A percentile compares a stretch with the other conserved stretches of the same genome.
Evolutionary conservation across 139 green algal species (phyloP).

Genomic region (Nannochloris sp.): DNA sequence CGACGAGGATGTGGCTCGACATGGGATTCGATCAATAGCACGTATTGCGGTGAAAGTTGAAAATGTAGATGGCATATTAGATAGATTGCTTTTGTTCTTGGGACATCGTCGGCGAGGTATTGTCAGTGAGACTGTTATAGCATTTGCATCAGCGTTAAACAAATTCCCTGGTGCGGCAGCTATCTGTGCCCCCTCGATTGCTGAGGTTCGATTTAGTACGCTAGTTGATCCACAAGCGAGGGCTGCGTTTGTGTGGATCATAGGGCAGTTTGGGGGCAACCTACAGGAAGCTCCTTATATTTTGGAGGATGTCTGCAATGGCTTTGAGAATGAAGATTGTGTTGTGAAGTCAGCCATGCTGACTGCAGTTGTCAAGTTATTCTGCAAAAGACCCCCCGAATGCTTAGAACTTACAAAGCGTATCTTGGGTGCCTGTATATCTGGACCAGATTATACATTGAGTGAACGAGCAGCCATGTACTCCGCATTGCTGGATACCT

Average conservation of each 20-base stretch:
- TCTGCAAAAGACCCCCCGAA: slow-evolving; percentile 85
- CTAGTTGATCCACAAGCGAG: slow-evolving; percentile 61
- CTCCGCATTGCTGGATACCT: slow-evolving; percentile 35
- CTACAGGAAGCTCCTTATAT: slow-evolving; percentile 82
- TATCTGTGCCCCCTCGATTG: slow-evolving; percentile 33
- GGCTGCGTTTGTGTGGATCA: slow-evolving; percentile 82
- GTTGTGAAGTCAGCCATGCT: slow-evolving; percentile 70
- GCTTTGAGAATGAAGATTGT: slow-evolving; percentile 43
- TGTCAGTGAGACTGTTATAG: slow-evolving; percentile 48
- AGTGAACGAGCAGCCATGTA: slow-evolving; percentile 87
- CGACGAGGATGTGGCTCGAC: slow-evolving; percentile 54
- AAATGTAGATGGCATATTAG: slow-evolving; percentile 78
- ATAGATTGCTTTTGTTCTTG: slow-evolving; percentile 87
- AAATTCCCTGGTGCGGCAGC: slow-evolving; percentile 67
- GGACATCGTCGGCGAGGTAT: slow-evolving; percentile 49
- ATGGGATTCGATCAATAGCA: slow-evolving; percentile 62
- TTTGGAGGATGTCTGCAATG: slow-evolving; percentile 62
- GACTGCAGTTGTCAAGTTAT: slow-evolving; percentile 70
- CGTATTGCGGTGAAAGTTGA: slow-evolving; percentile 54
- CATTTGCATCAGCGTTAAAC: slow-evolving; percentile 70
- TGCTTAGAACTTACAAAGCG: slow-evolving; percentile 47
- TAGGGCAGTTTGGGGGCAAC: slow-evolving; percentile 74
- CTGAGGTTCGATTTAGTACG: slow-evolving; percentile 16
- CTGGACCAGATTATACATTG: slow-evolving; percentile 68
- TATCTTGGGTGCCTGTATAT: slow-evolving; percentile 44